These are phyloP conservation scores for Patellifolia procumbens DNA, from an alignment of 179 eudicot species.

Conservation along the genomic window DNA sequence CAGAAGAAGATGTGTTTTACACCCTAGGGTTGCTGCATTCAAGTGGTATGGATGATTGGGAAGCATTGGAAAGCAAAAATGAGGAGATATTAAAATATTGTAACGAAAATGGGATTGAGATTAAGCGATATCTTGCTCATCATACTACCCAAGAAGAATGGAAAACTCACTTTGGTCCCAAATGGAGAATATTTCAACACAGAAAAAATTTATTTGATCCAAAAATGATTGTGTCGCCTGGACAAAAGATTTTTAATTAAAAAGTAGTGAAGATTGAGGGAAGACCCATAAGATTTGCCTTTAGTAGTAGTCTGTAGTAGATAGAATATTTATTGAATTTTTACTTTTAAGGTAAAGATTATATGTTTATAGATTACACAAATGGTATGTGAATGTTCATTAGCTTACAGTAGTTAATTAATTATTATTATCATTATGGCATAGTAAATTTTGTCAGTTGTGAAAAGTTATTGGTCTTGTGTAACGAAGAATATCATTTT, in stretches of 20 bases:
- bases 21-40: slow-evolving; percentile 66
- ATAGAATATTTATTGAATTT: too few species aligned
- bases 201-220: slow-evolving; percentile 75
- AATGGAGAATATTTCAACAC: slow-evolving; percentile 60
- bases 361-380: too few species aligned
- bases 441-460: too few species aligned
- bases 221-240: slow-evolving; percentile 71
- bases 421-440: too few species aligned
- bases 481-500: too few species aligned
- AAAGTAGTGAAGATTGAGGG: neutral
- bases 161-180: slow-evolving; percentile 66
- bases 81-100: slow-evolving; percentile 52
- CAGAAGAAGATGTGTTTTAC: slow-evolving; percentile 77
- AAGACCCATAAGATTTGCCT: neutral
- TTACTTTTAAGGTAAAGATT: too few species aligned
- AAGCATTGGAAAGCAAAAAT: slow-evolving; percentile 49
- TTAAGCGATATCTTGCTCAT: slow-evolving; percentile 76
- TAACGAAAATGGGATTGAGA: slow-evolving; percentile 49
- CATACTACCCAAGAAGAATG: slow-evolving; percentile 55
- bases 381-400: too few species aligned
- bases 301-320: neutral
- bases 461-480: too few species aligned
- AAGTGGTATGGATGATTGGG: slow-evolving; percentile 36
- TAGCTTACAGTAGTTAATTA: too few species aligned
- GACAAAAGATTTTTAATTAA: slow-evolving; percentile 59